Evolutionary conservation across 768 basidiomycete genomes (phyloP), one percentile per base, ranked within the genome.

Genomic region (Kwoniella botswanensis): DNA sequence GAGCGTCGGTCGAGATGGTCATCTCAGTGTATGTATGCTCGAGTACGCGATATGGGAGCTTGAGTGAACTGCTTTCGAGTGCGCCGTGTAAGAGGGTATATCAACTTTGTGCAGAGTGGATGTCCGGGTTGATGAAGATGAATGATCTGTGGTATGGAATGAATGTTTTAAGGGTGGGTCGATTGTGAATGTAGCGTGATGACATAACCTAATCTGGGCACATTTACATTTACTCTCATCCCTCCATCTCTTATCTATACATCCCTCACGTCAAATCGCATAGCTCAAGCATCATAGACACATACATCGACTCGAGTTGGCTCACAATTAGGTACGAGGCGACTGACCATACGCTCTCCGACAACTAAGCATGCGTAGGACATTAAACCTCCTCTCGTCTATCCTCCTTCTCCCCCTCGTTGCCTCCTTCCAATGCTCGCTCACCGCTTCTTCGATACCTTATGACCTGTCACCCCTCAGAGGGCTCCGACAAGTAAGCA

Each of bases 381-480:
- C 61, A 6, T 26, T 41, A 24, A 17, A n/a, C 53, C 17, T 59
- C 11, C 24, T 59, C 24, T 11, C 57, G 13, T n/a, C 57, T 35
- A 15, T 71, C 17, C 56, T 63, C 50, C 65, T 64, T 44, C 58
- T 74, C n/a, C 61, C 70, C 10, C 42, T 52, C 21, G 70, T 63
- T 43, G 21, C 46, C 15, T 35, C 75, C 53, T 78, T 72, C 66
- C 60, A 70, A 61, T 80, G 79, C 67, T 29, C 67, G 18, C 50
- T 76, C 41, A 73, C 71, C 12, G 71, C 71, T 21, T 76, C 75
- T 13, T 46, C 53, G 9, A 75, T 78, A 57, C 67, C 72, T 15
- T 83, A 80, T 65, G 79, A 83, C 63, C 64, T 83, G 0, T 59
- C 60, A 11, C 73, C 82, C 0, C 62, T 83, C 3, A 58, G 65